phyloP scores from a whole-genome alignment of 176 grass and related monocot genomes.

The Ananas comosus region DNA sequence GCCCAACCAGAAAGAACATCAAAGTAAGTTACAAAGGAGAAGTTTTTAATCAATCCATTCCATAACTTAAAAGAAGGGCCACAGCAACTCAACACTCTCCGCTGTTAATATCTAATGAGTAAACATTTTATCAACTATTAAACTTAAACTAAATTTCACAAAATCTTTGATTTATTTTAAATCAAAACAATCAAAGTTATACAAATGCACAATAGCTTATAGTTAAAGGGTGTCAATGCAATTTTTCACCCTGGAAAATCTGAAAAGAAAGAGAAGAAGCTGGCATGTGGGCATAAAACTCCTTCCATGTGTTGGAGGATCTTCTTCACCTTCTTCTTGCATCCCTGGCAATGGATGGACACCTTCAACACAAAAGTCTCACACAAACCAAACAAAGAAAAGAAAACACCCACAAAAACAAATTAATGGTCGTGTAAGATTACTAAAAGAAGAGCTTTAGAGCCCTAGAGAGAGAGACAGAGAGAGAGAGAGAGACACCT shows the following conservation, averaged over 20 bases:
- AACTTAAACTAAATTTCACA: too few species aligned
- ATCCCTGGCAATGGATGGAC: constrained; percentile 93
- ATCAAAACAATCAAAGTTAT: too few species aligned
- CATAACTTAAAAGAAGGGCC: not conserved
- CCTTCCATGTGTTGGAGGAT: constrained; percentile 85
- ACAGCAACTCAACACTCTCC: not conserved
- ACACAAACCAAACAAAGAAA: not conserved
- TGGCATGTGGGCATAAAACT: not conserved
- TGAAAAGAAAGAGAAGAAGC: not conserved
- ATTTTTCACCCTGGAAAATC: too few species aligned
- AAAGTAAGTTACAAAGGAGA: constrained; percentile 2
- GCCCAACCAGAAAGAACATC: not conserved
- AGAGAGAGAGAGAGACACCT: too few species aligned
- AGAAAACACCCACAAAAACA: not conserved
- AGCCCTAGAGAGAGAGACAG: too few species aligned
- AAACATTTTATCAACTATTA: too few species aligned
- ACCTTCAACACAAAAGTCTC: constrained; percentile 84
- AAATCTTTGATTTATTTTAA: too few species aligned
- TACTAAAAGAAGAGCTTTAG: too few species aligned
- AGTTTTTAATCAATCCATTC: constrained; percentile 3
- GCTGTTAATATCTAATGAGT: too few species aligned
- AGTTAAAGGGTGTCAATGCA: too few species aligned
- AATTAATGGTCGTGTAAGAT: too few species aligned
- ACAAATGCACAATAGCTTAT: too few species aligned
- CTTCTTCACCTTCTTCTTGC: constrained; percentile 96